Evolutionary conservation across 768 basidiomycete species (phyloP), one percentile per base, ranked within the genome.

Genomic region (Calocybe indica): DNA sequence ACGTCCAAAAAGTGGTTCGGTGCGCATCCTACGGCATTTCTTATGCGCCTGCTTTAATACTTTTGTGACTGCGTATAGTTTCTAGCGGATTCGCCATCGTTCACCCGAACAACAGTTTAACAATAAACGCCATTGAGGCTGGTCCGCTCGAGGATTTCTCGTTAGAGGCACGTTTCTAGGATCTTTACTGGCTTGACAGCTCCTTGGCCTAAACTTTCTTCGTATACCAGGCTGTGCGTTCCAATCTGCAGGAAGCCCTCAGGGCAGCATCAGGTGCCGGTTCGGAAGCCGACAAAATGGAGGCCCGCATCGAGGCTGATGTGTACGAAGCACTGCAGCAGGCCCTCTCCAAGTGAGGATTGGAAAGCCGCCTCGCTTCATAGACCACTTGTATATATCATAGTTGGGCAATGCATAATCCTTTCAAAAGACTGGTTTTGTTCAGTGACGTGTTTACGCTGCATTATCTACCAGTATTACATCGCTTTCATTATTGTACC

Each of bases 31-130:
- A 1, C 6, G 31, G 31, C 5, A 12, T 9, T 3, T 8, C 28
- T 32, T 1, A 4, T 43, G 8, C 31, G 5, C 2, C 8, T 32
- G 14, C 14, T 32, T 32, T 7, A 7, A 8, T 13, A 31, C 7
- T 34, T 13, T 37, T 37, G 11, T 22, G 22, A 22, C 3, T 37
- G 3, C 14, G 11, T 37, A 4, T 57, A 99, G 96, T 90, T 32
- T 96, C 94, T 46, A 86, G 92, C 49, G 96, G 96, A 46, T 97
- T 99, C 65, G 94, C 96, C 45, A 97, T 89, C 50, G 90, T 99
- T 36, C 96, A 99, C 69, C 92, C 92, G 33, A 92, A 94, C 71
- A 99, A 97, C 79, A 85, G 80, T 55, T 73, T 98, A 51, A 98
- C 96, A 36, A 88, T 99, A 64, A 99, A 98, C 71, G 92, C 87